These are phyloP conservation scores for Exophiala lecanii-corni DNA, from an alignment of 2,329 filamentous ascomycete species.

Conservation along the genomic window DNA sequence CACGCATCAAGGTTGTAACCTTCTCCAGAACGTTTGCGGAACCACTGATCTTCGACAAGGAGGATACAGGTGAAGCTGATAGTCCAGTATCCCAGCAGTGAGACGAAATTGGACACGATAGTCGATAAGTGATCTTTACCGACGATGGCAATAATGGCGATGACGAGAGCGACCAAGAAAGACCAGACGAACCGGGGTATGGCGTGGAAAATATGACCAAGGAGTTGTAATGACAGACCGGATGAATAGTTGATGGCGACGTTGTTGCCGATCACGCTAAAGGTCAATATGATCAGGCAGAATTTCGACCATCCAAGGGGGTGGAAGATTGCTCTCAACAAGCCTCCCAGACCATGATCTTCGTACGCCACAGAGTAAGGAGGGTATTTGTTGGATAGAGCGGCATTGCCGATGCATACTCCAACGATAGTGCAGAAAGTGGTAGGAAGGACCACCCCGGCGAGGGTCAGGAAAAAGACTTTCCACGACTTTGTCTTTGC, in stretches of 20 bases:
- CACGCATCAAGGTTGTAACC: conserved; percentile 45
- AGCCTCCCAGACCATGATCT: conserved; percentile 45
- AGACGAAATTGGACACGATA: conserved; percentile 44
- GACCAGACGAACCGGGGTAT: conserved; percentile 50
- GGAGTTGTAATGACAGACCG: conserved; percentile 44
- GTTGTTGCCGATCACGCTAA: conserved; percentile 34
- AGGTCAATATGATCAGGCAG: conserved; percentile 32
- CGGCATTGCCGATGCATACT: conserved; percentile 38
- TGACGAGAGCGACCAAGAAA: conserved; percentile 39
- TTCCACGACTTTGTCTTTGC: conserved; percentile 21
- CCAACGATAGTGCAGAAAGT: conserved; percentile 43
- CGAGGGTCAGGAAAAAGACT: conserved; percentile 22
- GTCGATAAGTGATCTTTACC: conserved; percentile 39
- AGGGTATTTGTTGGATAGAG: conserved; percentile 30
- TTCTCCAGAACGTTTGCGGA: conserved; percentile 34
- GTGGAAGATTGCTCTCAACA: conserved; percentile 44
- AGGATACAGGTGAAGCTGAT: conserved; percentile 45
- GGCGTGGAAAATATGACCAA: conserved; percentile 46
- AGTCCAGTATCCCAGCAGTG: conserved; percentile 45
- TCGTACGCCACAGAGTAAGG: conserved; percentile 35
- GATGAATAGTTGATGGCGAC: conserved; percentile 41
- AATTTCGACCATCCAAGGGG: conserved; percentile 47
- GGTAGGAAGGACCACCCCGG: conserved; percentile 20
- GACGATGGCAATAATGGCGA: conserved; percentile 41
- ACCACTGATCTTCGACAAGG: conserved; percentile 43